Evolutionary conservation across 371 early-diverging fungal genomes (phyloP).

Genomic region (Syncephalastrum racemosum): DNA sequence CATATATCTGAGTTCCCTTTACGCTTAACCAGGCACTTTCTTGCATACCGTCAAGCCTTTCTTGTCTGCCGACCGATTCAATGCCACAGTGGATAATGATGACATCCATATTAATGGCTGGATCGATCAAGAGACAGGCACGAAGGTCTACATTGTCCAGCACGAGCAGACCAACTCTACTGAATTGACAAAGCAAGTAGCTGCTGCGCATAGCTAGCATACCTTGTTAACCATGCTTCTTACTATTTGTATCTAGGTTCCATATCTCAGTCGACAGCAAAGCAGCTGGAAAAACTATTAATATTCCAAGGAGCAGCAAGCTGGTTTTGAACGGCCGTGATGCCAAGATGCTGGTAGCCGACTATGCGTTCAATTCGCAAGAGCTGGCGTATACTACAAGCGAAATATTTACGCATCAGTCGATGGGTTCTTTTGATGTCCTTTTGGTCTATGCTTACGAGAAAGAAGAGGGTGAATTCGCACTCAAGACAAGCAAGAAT

Average conservation of each 20-base stretch:
- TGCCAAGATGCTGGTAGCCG: conserved; percentile 11
- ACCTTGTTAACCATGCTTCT: background rate
- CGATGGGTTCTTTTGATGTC: conserved; percentile 10
- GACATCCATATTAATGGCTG: conserved; percentile 15
- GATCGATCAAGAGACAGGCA: conserved; percentile 6
- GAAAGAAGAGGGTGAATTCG: conserved; percentile 13
- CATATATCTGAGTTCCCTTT: background rate
- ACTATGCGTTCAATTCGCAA: conserved; percentile 13
- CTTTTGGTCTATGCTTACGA: conserved; percentile 9
- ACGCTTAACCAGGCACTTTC: conserved; percentile 11
- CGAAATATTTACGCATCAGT: conserved; percentile 13
- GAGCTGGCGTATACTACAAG: conserved; percentile 13
- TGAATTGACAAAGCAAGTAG: conserved; percentile 10
- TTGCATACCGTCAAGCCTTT: conserved; percentile 21
- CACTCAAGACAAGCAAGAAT: conserved; percentile 1
- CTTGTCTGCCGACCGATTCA: conserved; percentile 11
- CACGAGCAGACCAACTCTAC: conserved; percentile 10
- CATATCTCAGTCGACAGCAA: conserved; percentile 9
- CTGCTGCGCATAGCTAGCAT: no score
- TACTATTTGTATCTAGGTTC: conserved; percentile 4
- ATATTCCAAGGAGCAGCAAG: conserved; percentile 8
- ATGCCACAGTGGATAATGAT: conserved; percentile 7
- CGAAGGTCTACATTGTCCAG: conserved; percentile 21
- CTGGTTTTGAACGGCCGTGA: conserved; percentile 12
- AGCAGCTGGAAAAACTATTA: background rate